Evolutionary conservation across 1,284 basidiomycete genomes (phyloP).

Genomic region (Austroboletus niveus): DNA sequence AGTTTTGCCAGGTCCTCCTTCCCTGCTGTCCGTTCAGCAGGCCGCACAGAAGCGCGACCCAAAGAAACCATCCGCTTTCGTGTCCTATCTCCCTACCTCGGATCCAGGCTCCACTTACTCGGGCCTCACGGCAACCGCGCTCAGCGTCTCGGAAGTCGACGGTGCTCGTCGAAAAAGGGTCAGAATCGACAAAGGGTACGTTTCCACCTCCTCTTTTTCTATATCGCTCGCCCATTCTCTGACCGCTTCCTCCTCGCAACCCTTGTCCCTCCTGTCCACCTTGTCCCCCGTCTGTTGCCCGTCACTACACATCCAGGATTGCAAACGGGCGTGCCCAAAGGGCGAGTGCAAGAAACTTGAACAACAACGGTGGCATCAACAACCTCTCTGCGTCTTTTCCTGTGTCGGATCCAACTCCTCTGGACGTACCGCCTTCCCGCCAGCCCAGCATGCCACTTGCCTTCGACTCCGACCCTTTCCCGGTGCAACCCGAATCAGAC

Average conservation of each 20-base stretch:
- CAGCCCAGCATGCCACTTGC: conserved; percentile 37
- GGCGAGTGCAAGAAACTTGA: conserved; percentile 67
- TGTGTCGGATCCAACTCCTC: conserved; percentile 38
- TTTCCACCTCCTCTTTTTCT: conserved; percentile 25
- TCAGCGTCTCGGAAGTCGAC: conserved; percentile 55
- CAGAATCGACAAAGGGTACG: conserved; percentile 69
- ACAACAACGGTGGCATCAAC: conserved; percentile 35
- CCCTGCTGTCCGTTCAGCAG: conserved; percentile 65
- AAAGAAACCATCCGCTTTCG: conserved; percentile 60
- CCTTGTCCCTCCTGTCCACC: conserved; percentile 25
- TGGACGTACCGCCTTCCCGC: conserved; percentile 33
- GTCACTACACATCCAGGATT: conserved; percentile 37
- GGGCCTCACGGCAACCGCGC: conserved; percentile 62
- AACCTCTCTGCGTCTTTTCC: conserved; percentile 32
- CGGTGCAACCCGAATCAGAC: conserved; percentile 51
- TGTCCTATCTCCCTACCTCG: conserved; percentile 74
- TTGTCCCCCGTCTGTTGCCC: conserved; percentile 8
- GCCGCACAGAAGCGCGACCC: conserved; percentile 67
- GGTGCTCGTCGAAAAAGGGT: conserved; percentile 69
- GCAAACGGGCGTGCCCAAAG: conserved; percentile 69
- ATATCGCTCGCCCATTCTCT: conserved; percentile 17
- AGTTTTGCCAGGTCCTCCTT: conserved; percentile 79
- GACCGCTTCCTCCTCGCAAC: conserved; percentile 16
- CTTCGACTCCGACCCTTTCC: conserved; percentile 40
- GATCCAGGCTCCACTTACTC: conserved; percentile 83